Evolutionary conservation across 23 red algal genomes (phyloP), one percentile per base, ranked within the genome.

Genomic region (Agarophyton chilense): DNA sequence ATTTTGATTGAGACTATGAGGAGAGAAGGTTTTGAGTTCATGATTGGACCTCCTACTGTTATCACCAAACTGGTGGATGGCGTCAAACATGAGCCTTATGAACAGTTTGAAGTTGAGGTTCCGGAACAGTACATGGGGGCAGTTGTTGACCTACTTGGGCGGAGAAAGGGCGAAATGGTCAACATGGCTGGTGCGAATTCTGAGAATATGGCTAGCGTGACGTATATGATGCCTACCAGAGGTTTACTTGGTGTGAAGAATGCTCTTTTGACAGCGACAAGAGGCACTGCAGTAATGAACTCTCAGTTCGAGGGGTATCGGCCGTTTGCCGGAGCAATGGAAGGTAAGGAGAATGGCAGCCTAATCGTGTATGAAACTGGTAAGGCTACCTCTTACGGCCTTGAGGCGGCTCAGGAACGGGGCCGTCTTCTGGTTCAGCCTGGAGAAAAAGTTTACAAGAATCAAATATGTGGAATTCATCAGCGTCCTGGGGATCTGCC

Each of bases 1-100:
- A 94, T 98, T 75, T 70, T 98, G 0, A 94, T 98, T 45, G 95
- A 98, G 51, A 94, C 95, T 14, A 98, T 98, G 95, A 34, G 95
- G 35, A 78, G 95, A 33, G 95, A 98, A 87, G 95, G 95, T 8
- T 98, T 87, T 40, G 95, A 98, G 45, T 50, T 98, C 17, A 87
- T 98, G 90, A 84, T 98, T 57, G 95, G 95, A 26, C 77, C 95
- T 34, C 95, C 95, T 19, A 88, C 81, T 33, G 95, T 98, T 34
- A 98, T 98, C 73, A 78, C 79, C 34, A 98, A 98, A 71, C 26
- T 22, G 19, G 51, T 82, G 26, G 86, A 93, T 52, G 91, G 91
- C 6, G 80, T 55, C 35, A 83, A 76, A 43, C 68, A 78, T 25
- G 95, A 98, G 29, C 95, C 95, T 32, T 98, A 81, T 56, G 95